phyloP scores from a whole-genome alignment of 1,139 yeast species.

The Hansenula lynferdii region DNA sequence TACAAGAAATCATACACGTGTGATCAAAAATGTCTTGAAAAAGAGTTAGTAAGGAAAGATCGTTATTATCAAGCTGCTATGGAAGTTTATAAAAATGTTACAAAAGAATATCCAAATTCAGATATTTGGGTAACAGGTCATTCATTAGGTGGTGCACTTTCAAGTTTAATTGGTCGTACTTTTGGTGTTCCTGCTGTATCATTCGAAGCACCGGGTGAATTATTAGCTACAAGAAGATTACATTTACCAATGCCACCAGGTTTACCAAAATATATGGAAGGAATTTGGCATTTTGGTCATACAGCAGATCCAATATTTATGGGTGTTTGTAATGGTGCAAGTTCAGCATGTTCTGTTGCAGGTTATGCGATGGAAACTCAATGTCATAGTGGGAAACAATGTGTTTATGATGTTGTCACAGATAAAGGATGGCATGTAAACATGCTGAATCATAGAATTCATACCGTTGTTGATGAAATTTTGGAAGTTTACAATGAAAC shows the following conservation, averaged over 20 bases:
- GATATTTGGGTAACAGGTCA: conserved; percentile 94
- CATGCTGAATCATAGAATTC: conserved; percentile 83
- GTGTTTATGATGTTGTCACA: conserved; percentile 84
- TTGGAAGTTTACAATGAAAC: conserved; percentile 69
- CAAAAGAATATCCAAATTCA: conserved; percentile 60
- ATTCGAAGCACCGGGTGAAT: conserved; percentile 92
- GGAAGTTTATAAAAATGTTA: conserved; percentile 73
- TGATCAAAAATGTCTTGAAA: conserved; percentile 81
- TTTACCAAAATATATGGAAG: conserved; percentile 69
- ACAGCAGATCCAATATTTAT: conserved; percentile 96
- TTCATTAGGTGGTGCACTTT: conserved; percentile 88
- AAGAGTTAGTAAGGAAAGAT: conserved; percentile 68
- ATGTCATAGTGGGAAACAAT: conserved; percentile 88
- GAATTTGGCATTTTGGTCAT: conserved; percentile 93
- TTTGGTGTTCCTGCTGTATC: conserved; percentile 88
- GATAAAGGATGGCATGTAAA: conserved; percentile 93
- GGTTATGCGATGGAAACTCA: conserved; percentile 98
- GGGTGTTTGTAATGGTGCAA: conserved; percentile 97
- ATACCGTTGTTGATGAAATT: conserved; percentile 84
- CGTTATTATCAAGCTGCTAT: conserved; percentile 78
- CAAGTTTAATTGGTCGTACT: conserved; percentile 80
- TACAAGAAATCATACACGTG: conserved; percentile 83
- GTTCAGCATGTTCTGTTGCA: conserved; percentile 83
- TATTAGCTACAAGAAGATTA: conserved; percentile 73
- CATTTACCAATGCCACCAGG: conserved; percentile 96